These are phyloP conservation scores for Penicillium longicatenatum DNA, from an alignment of 495 filamentous ascomycete species.

Conservation along the genomic window DNA sequence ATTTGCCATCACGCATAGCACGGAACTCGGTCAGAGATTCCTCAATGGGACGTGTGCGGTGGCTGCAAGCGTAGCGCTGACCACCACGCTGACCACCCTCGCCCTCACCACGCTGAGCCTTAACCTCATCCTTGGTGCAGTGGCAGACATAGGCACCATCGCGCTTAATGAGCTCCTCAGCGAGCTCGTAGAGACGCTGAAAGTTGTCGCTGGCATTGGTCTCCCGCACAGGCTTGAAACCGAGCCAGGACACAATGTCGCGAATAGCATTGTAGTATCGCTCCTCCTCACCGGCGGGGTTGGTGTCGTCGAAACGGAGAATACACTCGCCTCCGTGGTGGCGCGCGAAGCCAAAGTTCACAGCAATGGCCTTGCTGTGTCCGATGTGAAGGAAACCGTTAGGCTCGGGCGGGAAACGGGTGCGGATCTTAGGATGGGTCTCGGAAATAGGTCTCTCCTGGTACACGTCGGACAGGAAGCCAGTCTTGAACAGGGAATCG, in stretches of 20 bases:
- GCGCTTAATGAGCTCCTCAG: slow-evolving; percentile 77
- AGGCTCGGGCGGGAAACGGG: slow-evolving; percentile 92
- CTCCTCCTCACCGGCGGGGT: slow-evolving; percentile 81
- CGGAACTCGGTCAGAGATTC: slow-evolving; percentile 82
- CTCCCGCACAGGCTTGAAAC: slow-evolving; percentile 74
- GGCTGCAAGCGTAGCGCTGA: slow-evolving; percentile 72
- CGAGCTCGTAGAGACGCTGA: slow-evolving; percentile 80
- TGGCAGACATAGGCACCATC: slow-evolving; percentile 81
- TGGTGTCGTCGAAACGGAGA: slow-evolving; percentile 77
- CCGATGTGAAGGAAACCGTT: slow-evolving; percentile 79
- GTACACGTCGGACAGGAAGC: slow-evolving; percentile 80
- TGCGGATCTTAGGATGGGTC: slow-evolving; percentile 56
- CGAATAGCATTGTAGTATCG: slow-evolving; percentile 75
- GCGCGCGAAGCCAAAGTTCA: slow-evolving; percentile 95
- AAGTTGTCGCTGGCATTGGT: slow-evolving; percentile 88
- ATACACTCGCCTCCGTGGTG: slow-evolving; percentile 78
- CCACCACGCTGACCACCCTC: slow-evolving; percentile 67
- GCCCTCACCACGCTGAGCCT: slow-evolving; percentile 78
- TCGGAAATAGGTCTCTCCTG: slow-evolving; percentile 65
- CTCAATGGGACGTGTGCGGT: slow-evolving; percentile 72
- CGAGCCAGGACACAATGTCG: slow-evolving; percentile 80
- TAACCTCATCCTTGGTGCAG: slow-evolving; percentile 72
- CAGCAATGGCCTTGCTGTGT: slow-evolving; percentile 92
- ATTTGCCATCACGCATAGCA: slow-evolving; percentile 89
- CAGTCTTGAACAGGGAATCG: slow-evolving; percentile 79